A percentile compares a stretch with the other conserved stretches of the same genome.
Evolutionary conservation across 2,329 filamentous ascomycete species (phyloP).

Genomic region (Verticillium albo-atrum): DNA sequence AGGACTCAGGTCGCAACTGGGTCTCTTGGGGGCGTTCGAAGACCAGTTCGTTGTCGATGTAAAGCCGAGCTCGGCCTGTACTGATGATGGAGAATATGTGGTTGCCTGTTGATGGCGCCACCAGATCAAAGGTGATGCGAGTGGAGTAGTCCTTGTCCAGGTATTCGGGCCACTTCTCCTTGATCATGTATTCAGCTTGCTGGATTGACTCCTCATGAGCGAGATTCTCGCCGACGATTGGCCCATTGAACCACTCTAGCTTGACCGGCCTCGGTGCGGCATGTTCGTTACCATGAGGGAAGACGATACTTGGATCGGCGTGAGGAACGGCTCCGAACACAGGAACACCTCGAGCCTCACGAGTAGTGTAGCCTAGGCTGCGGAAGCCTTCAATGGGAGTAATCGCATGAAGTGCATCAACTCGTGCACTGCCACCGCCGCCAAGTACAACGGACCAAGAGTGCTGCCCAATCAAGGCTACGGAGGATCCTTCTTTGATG

Average conservation of each 20-base stretch:
- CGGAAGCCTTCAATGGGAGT: not conserved
- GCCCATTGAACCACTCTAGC: not conserved
- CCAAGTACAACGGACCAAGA: not conserved
- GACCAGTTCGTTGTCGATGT: not conserved
- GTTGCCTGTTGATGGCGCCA: not conserved
- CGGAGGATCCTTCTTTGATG: constrained; percentile 32
- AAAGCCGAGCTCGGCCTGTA: not conserved
- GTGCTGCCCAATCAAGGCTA: not conserved
- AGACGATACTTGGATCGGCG: not conserved
- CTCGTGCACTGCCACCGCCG: not conserved
- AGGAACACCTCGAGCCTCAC: not conserved
- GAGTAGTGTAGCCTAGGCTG: not conserved
- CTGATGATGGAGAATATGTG: not conserved
- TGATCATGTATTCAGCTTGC: not conserved
- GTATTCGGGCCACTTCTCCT: not conserved
- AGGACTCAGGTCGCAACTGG: not conserved
- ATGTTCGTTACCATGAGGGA: not conserved
- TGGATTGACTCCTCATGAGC: not conserved
- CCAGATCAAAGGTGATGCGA: not conserved
- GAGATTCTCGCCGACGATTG: not conserved
- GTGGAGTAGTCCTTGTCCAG: not conserved
- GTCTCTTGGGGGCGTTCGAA: not conserved
- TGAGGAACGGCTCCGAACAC: not conserved
- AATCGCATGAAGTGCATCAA: not conserved
- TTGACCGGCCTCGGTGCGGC: not conserved